Evolutionary conservation across 768 basidiomycete species (phyloP).

Genomic region (Roridomyces roridus): DNA sequence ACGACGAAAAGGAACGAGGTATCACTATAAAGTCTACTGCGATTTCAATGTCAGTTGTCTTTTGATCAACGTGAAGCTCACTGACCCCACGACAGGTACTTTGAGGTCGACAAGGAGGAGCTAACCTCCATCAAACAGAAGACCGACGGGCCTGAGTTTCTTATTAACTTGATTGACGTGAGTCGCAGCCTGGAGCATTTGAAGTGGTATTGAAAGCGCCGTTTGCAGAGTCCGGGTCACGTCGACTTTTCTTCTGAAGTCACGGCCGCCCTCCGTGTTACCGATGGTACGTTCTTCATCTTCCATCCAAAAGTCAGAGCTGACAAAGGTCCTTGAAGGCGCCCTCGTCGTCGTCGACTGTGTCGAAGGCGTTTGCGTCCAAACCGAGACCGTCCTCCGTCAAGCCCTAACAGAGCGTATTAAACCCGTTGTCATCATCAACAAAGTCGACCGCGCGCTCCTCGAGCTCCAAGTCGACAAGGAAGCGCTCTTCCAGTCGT

Average conservation of each 20-base stretch:
- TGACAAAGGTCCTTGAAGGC: too few relatives aligned
- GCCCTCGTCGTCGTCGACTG: constrained; percentile 99
- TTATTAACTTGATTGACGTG: constrained; percentile 99
- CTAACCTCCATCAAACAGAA: constrained; percentile 88
- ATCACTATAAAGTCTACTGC: constrained; percentile 99
- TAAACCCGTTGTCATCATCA: constrained; percentile 99
- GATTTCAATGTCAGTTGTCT: constrained; percentile 61
- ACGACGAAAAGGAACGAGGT: constrained; percentile 99
- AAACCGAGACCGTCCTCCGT: constrained; percentile 98
- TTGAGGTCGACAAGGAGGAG: constrained; percentile 93
- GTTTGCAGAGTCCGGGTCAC: constrained; percentile 78
- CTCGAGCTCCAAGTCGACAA: constrained; percentile 98
- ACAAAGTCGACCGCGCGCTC: constrained; percentile 99
- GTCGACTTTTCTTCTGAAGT: constrained; percentile 99
- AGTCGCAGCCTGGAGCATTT: background rate
- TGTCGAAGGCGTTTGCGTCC: constrained; percentile 99
- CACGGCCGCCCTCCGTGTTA: constrained; percentile 99
- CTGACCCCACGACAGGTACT: constrained; percentile 73
- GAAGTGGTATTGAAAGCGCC: background rate
- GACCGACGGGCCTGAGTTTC: constrained; percentile 92
- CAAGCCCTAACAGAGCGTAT: constrained; percentile 98
- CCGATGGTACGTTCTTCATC: too few relatives aligned
- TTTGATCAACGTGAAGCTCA: background rate
- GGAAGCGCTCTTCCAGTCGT: constrained; percentile 97
- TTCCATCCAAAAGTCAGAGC: too few relatives aligned